Conservation (phyloP, 805 yeast species). For the Schwanniomyces vanrijiae region DNA sequence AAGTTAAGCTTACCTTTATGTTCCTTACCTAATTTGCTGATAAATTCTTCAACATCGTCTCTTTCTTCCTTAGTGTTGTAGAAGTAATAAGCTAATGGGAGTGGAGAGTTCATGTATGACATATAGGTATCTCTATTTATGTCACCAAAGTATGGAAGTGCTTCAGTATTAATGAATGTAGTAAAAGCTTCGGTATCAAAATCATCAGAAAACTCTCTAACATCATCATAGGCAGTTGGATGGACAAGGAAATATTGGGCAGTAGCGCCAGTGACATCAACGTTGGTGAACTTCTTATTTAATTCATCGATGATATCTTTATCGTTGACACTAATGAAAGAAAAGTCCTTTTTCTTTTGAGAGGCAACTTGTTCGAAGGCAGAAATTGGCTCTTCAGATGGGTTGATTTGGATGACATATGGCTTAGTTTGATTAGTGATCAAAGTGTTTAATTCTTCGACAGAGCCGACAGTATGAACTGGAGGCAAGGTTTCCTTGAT, state of each 20-base stretch:
- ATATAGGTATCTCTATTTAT: slow-evolving; percentile 77
- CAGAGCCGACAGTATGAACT: slow-evolving; percentile 40
- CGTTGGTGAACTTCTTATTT: slow-evolving; percentile 28
- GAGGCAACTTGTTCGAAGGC: slow-evolving; percentile 68
- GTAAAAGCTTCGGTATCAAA: slow-evolving; percentile 36
- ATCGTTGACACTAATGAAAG: slow-evolving; percentile 51
- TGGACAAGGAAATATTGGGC: slow-evolving; percentile 46
- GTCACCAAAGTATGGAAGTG: slow-evolving; percentile 85
- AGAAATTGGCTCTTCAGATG: slow-evolving; percentile 16
- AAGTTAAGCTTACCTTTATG: slow-evolving; percentile 80
- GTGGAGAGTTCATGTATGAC: slow-evolving; percentile 64
- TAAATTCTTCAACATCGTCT: slow-evolving; percentile 48
- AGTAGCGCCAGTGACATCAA: slow-evolving; percentile 22
- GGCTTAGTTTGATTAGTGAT: slow-evolving; percentile 49
- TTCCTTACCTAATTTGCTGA: slow-evolving; percentile 67
- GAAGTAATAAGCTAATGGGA: slow-evolving; percentile 89
- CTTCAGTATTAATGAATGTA: slow-evolving; percentile 57
- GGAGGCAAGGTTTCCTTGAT: slow-evolving; percentile 79
- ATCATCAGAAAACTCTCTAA: slow-evolving; percentile 46
- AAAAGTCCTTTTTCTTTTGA: slow-evolving; percentile 57
- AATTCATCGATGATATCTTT: slow-evolving; percentile 38
- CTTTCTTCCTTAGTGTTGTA: slow-evolving; percentile 70
- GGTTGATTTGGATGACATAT: slow-evolving; percentile 54
- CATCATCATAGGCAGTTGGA: slow-evolving; percentile 42
- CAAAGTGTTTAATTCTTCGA: slow-evolving; percentile 51